A percentile compares a stretch with the other conserved stretches of the same genome.
phyloP scores from a whole-genome alignment of 2,329 filamentous ascomycete species.

The Penicillium sp. region DNA sequence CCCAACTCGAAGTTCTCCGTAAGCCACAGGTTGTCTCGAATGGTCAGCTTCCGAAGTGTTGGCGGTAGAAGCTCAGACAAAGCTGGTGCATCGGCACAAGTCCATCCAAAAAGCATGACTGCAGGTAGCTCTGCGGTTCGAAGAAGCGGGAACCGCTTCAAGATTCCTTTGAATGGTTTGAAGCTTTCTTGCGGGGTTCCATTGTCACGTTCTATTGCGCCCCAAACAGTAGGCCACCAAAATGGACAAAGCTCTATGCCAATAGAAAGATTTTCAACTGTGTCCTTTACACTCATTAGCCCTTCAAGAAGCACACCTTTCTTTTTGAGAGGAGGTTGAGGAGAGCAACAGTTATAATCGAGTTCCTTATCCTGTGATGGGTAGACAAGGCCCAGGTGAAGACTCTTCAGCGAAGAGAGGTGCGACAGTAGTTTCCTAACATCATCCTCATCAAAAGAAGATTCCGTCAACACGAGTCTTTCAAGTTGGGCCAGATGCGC shows the following conservation, averaged over 20 bases:
- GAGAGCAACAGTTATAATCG: background rate
- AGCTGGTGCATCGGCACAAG: background rate
- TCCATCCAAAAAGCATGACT: background rate
- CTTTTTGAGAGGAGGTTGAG: background rate
- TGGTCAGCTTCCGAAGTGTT: background rate
- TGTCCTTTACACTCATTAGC: background rate
- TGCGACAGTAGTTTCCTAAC: background rate
- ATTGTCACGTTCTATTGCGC: background rate
- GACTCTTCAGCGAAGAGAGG: background rate
- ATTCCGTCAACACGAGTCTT: background rate
- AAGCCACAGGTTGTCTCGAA: background rate
- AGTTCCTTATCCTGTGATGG: background rate
- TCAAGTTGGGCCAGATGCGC: background rate
- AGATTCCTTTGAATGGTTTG: background rate
- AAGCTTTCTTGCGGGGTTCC: background rate
- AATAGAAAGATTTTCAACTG: background rate
- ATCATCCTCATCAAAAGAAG: background rate
- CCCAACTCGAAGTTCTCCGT: background rate
- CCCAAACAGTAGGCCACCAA: background rate
- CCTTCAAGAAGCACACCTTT: background rate
- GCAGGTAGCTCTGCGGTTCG: background rate
- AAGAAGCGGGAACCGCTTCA: background rate
- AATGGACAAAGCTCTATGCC: background rate
- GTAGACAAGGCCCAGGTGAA: background rate
- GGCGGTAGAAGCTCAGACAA: background rate